Evolutionary conservation across 129 eudicot species (phyloP).

Genomic region (Tagetes patula): DNA sequence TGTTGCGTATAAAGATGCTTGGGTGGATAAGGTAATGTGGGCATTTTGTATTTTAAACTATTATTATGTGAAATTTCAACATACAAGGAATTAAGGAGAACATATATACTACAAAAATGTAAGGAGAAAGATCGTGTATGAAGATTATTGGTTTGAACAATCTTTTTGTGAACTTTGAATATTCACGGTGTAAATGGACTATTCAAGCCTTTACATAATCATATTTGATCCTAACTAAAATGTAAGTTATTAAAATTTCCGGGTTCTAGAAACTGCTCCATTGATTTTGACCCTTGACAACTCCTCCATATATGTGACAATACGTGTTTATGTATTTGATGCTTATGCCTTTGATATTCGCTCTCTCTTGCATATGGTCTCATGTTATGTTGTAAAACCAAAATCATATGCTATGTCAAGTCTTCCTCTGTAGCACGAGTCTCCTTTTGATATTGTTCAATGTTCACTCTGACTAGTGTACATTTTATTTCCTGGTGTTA

Average conservation of each 20-base stretch:
- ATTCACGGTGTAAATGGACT: not conserved
- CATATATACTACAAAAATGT: not conserved
- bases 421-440: not conserved
- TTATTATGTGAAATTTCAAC: not conserved
- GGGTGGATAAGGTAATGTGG: constrained; percentile 88
- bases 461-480: not conserved
- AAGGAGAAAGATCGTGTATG: not conserved
- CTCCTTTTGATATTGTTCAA: not conserved
- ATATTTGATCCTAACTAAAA: not conserved
- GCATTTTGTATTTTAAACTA: not conserved
- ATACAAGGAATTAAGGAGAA: not conserved
- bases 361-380: not conserved
- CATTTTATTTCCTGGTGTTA: not conserved
- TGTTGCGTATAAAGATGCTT: constrained; percentile 87
- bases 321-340: not conserved
- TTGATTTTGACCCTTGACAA: not conserved
- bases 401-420: not conserved
- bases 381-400: not conserved
- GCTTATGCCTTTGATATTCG: not conserved
- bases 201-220: not conserved
- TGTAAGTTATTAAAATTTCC: not conserved
- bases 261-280: not conserved
- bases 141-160: not conserved
- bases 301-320: not conserved
- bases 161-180: not conserved